Evolutionary conservation across 805 yeast species (phyloP), one percentile per base, ranked within the genome.

Genomic region (Starmerella apicola): DNA sequence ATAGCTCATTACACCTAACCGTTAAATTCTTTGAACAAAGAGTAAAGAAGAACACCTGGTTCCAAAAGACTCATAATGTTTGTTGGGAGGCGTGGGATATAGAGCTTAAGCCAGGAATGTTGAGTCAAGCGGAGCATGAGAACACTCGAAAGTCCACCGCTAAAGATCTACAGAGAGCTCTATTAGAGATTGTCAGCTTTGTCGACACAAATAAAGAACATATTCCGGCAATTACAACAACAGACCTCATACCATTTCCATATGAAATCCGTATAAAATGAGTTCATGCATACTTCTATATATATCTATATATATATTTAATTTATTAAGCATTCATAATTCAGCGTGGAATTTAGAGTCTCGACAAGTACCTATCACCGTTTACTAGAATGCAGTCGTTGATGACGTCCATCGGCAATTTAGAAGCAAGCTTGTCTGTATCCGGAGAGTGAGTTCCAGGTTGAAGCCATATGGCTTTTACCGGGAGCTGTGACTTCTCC

Each of bases 51-150:
- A 60, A 66, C 17, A 66, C 76, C 28, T 74, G 80, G 78, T 75
- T 72, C 57, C 74, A 71, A 29, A 65, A 55, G 48, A 42, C 51
- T 24, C 73, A 68, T 32, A 72, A 69, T 23, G 51, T 62, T 19
- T 61, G 71, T 48, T 81, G 91, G 85, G 93, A 81, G 53, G 63
- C 68, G 18, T 81, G 94, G 93, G 56, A 63, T 4, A 56, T 81
- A 33, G 67, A 66, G 26, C 61, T 78, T 8, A 64, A 5, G 17
- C n/a, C n/a, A n/a, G n/a, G n/a, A n/a, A n/a, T 9, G 10, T 19
- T 21, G 19, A 21, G 8, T 30, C 6, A 12, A 13, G 17, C 7
- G n/a, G 31, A 12, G 9, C 31, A 12, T 7, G 31, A 28, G 9
- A 15, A 6, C 7, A 6, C 47, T 44, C 50, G 54, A 44, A 43